phyloP scores from a whole-genome alignment of 192 early-diverging fungal genomes.

The Podila horticola region DNA sequence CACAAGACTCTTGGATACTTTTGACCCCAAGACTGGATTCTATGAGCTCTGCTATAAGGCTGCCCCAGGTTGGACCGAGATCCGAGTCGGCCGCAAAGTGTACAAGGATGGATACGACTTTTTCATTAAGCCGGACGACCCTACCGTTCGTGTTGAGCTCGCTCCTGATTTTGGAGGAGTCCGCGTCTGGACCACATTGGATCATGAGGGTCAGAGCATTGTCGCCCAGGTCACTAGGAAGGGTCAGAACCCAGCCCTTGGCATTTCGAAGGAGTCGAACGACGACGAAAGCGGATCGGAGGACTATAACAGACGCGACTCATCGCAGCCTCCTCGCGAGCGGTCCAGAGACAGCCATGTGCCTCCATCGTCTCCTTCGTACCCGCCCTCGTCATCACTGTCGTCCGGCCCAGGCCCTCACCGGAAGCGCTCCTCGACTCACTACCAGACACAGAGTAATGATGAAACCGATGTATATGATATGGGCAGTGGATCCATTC shows the following conservation, averaged over 20 bases:
- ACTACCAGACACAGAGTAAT: not conserved
- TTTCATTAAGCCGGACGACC: conserved; percentile 50
- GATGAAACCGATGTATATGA: not conserved
- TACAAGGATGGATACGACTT: conserved; percentile 60
- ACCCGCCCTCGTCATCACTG: not conserved
- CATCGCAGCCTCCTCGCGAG: conserved; percentile 2
- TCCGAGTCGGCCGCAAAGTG: conserved; percentile 52
- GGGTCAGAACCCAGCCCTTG: conserved; percentile 23
- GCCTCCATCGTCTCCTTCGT: not conserved
- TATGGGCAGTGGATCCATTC: conserved; percentile 1
- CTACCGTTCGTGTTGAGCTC: conserved; percentile 40
- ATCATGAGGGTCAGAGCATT: conserved; percentile 49
- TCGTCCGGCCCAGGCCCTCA: not conserved
- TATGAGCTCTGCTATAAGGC: conserved; percentile 59
- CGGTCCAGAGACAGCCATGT: not conserved
- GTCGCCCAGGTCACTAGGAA: conserved; percentile 49
- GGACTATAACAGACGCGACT: not conserved
- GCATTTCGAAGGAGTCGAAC: not conserved
- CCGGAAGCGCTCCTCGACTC: not conserved
- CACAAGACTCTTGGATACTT: conserved; percentile 54
- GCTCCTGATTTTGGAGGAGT: conserved; percentile 50
- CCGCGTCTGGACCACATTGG: conserved; percentile 48
- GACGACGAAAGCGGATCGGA: not conserved
- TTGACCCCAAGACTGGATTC: conserved; percentile 38
- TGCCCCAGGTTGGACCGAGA: conserved; percentile 56